Conservation (phyloP, 495 filamentous ascomycete genomes). For the Penicilliopsis zonata region DNA sequence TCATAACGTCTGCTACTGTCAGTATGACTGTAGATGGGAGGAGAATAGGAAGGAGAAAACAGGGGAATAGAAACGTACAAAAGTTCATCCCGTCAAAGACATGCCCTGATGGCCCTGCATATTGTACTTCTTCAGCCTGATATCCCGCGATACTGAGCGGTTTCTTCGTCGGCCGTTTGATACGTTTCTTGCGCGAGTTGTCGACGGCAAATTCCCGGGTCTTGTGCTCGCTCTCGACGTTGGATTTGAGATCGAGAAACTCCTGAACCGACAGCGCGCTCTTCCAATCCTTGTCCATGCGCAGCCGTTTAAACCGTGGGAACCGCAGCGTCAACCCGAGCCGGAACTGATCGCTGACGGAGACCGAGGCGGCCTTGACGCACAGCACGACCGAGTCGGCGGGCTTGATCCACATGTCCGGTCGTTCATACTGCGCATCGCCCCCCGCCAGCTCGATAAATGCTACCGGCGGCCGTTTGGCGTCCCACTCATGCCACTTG, state of each 20-base stretch:
- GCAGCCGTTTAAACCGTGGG: constrained; percentile 75
- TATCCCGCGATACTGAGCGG: constrained; percentile 60
- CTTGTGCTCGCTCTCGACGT: constrained; percentile 60
- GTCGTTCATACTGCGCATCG: constrained; percentile 59
- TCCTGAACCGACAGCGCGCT: constrained; percentile 64
- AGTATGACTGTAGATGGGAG: constrained; percentile 6
- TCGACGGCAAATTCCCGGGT: constrained; percentile 79
- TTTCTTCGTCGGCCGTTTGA: constrained; percentile 54
- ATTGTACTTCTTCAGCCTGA: constrained; percentile 38
- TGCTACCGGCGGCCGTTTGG: constrained; percentile 62
- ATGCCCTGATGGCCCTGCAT: constrained; percentile 42
- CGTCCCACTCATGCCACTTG: constrained; percentile 84
- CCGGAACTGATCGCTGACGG: constrained; percentile 62
- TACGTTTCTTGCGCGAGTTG: constrained; percentile 47
- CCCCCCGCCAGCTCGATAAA: constrained; percentile 77
- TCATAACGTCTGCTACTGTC: constrained; percentile 42
- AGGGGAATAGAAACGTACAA: constrained; percentile 34
- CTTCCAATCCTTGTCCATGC: constrained; percentile 76
- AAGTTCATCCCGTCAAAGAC: constrained; percentile 71
- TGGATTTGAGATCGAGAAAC: constrained; percentile 58
- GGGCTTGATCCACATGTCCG: constrained; percentile 91
- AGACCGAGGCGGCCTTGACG: constrained; percentile 81
- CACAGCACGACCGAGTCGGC: constrained; percentile 76
- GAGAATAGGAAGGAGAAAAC: background rate
- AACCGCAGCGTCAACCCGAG: constrained; percentile 75